These are phyloP conservation scores for Aspergillus kassunensis DNA, from an alignment of 495 filamentous ascomycete species.

Conservation along the genomic window DNA sequence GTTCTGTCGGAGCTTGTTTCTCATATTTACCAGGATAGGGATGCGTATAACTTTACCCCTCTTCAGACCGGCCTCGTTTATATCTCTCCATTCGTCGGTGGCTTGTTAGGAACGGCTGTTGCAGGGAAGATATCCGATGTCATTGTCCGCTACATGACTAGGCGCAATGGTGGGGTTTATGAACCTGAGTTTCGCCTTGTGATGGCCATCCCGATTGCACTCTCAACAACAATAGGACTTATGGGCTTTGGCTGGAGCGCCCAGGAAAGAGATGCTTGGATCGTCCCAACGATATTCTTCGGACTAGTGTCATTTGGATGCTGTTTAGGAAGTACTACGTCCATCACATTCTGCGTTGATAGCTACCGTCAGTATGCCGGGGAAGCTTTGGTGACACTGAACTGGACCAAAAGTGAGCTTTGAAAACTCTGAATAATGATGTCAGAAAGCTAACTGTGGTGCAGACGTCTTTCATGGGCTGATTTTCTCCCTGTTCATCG, in stretches of 20 bases:
- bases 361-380: slow-evolving; percentile 92
- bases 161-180: slow-evolving; percentile 87
- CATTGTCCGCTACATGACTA: slow-evolving; percentile 72
- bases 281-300: slow-evolving; percentile 91
- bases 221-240: slow-evolving; percentile 78
- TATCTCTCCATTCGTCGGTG: slow-evolving; percentile 84
- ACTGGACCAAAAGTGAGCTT: slow-evolving; percentile 79
- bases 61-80: slow-evolving; percentile 84
- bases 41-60: slow-evolving; percentile 72
- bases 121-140: slow-evolving; percentile 87
- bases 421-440: not conserved
- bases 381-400: slow-evolving; percentile 90
- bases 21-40: slow-evolving; percentile 63
- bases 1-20: slow-evolving; percentile 86
- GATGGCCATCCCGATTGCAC: slow-evolving; percentile 78
- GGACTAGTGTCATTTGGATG: slow-evolving; percentile 92
- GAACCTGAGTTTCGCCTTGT: slow-evolving; percentile 93
- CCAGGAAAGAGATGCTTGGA: slow-evolving; percentile 69
- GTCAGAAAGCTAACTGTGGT: slow-evolving; percentile 5
- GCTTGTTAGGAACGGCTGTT: slow-evolving; percentile 82
- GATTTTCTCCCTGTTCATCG: slow-evolving; percentile 88
- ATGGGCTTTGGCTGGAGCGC: slow-evolving; percentile 96
- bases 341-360: slow-evolving; percentile 93
- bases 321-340: slow-evolving; percentile 84
- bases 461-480: slow-evolving; percentile 81